phyloP scores from a whole-genome alignment of 2,329 filamentous ascomycete species.

The Beauveria caledonica region DNA sequence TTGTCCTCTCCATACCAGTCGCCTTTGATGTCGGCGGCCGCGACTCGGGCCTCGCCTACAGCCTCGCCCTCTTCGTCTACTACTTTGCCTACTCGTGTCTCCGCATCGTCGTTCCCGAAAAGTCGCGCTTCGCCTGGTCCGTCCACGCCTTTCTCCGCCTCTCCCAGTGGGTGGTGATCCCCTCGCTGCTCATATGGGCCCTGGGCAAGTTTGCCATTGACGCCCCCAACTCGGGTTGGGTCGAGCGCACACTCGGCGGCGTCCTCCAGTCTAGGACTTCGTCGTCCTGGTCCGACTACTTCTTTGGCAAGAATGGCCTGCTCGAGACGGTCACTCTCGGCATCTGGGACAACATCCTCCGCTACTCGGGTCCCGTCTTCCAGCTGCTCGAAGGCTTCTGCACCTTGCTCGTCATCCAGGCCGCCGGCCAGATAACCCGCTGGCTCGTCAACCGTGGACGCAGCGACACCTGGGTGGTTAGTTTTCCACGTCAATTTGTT shows the following conservation, averaged over 20 bases:
- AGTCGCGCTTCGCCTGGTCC: conserved; percentile 65
- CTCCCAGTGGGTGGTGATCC: conserved; percentile 81
- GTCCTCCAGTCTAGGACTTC: conserved; percentile 53
- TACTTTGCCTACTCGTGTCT: conserved; percentile 82
- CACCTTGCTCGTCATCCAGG: conserved; percentile 90
- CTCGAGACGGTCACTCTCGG: conserved; percentile 74
- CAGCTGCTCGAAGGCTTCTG: conserved; percentile 95
- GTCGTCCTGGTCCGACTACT: conserved; percentile 66
- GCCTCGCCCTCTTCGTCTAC: conserved; percentile 78
- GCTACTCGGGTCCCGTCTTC: conserved; percentile 89
- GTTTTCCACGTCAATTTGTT: conserved; percentile 20
- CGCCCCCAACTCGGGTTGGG: conserved; percentile 68
- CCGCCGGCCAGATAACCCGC: conserved; percentile 84
- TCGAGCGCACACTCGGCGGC: conserved; percentile 66
- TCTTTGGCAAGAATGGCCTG: conserved; percentile 79
- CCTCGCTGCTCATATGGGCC: conserved; percentile 84
- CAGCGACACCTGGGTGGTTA: conserved; percentile 93
- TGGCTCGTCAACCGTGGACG: conserved; percentile 91
- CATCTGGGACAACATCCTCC: conserved; percentile 78
- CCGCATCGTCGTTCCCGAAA: conserved; percentile 71
- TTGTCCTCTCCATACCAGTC: conserved; percentile 91
- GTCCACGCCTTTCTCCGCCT: conserved; percentile 61
- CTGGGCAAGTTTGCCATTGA: conserved; percentile 93
- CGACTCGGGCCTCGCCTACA: conserved; percentile 90
- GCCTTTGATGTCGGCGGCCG: conserved; percentile 96